Percentiles rank a stretch among this genome's conserved stretches.
Evolutionary conservation across 495 filamentous ascomycete species (phyloP).

Genomic region (Trichoderma erinaceum): DNA sequence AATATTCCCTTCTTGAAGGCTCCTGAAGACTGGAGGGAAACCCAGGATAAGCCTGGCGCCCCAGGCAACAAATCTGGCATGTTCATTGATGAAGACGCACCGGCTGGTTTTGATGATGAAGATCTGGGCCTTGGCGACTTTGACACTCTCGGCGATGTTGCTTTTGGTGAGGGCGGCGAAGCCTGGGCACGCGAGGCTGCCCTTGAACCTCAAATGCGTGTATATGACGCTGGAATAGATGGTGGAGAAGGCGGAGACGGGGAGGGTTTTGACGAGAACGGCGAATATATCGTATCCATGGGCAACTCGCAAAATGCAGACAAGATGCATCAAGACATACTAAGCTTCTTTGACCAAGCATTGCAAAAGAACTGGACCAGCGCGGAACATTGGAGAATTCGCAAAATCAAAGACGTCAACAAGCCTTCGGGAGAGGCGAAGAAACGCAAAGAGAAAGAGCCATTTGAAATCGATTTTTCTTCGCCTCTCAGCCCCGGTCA

Average conservation of each 20-base stretch:
- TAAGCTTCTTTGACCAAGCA: conserved; percentile 95
- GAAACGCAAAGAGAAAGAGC: conserved; percentile 86
- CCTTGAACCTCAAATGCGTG: conserved; percentile 55
- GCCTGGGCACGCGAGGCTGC: conserved; percentile 64
- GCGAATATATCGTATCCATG: conserved; percentile 67
- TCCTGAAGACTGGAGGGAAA: conserved; percentile 73
- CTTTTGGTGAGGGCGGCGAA: conserved; percentile 72
- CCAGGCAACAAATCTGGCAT: conserved; percentile 67
- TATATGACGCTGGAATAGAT: conserved; percentile 50
- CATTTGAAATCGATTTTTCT: conserved; percentile 87
- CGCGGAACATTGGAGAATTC: conserved; percentile 96
- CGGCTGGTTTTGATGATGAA: conserved; percentile 73
- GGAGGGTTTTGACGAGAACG: conserved; percentile 53
- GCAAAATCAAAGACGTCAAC: conserved; percentile 78
- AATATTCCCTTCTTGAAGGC: conserved; percentile 91
- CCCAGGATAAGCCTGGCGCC: conserved; percentile 50
- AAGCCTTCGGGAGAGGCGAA: conserved; percentile 52
- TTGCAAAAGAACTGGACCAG: conserved; percentile 97
- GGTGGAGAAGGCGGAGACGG: conserved; percentile 50
- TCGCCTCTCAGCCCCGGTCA: conserved; percentile 61
- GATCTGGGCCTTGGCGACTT: conserved; percentile 65
- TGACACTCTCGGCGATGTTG: conserved; percentile 59
- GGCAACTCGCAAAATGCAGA: conserved; percentile 53
- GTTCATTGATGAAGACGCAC: conserved; percentile 77
- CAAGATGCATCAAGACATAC: conserved; percentile 78